Base-by-base conservation (phyloP, 1,284 basidiomycete species). In the Vanrija humicola region DNA sequence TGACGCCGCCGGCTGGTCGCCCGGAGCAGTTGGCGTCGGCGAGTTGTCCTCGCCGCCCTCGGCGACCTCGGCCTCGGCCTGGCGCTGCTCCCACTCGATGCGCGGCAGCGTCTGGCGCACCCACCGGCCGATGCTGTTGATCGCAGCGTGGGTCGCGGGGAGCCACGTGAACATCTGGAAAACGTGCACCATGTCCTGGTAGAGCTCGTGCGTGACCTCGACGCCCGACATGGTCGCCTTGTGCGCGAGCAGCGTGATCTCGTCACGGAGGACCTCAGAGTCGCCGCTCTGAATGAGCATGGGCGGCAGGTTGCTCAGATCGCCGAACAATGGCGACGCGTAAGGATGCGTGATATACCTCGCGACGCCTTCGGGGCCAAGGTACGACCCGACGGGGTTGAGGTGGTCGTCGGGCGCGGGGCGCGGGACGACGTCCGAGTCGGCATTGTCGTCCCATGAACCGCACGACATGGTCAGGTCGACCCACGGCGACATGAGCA, bases 391-490 rank as follows among this genome's bases (percentile, higher is more conserved):
- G 48, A 98, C 88, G 0, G 96, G 95, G 72, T 98, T 91, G 69
- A 98, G 82, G 68, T 94, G 92, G 65, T 92, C 90, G 51, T 86
- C 87, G 40, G 84, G 83, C 46, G 82, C 72, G 69, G 48, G 89
- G 83, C 82, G 81, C 1, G 90, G 88, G 0, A 93, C 84, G 38
- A 93, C 85, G 72, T 92, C 90, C 68, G 82, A 89, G 18, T 80
- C 80, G 16, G 88, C 85, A 73, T 97, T 97, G 52, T 89, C 89
- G 50, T 97, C 92, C 95, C 95, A 98, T 38, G 90, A 94, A 61
- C 95, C 90, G 74, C 94, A 98, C 60, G 91, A 95, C 84, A 95
- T 88, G 0, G 91, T 96, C 56, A 97, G 78, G 77, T 95, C 90
- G 62, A 94, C 90, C 93, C 93, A 97, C 2, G 93, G 93, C 28